These are phyloP conservation scores for Aspergillus piperis DNA, from an alignment of 2,329 filamentous ascomycete genomes.

Conservation along the genomic window DNA sequence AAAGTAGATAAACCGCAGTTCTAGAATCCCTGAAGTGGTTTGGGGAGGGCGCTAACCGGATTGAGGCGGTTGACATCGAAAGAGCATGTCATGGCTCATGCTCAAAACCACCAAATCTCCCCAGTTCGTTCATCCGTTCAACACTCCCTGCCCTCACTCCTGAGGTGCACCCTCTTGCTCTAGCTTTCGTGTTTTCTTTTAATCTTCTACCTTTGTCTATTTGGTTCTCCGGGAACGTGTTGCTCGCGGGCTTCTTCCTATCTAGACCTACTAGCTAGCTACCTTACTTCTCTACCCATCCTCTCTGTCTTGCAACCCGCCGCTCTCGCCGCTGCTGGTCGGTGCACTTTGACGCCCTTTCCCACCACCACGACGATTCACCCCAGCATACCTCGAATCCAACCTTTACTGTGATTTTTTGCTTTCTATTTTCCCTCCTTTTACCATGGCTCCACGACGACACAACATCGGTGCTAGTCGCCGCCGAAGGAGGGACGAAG, in stretches of 20 bases:
- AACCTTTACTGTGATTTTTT: slow-evolving; percentile 3
- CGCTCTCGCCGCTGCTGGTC: slow-evolving; percentile 25
- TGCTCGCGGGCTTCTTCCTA: slow-evolving; percentile 11
- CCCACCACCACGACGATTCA: background rate
- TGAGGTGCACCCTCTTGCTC: slow-evolving; percentile 18
- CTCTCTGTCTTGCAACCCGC: slow-evolving; percentile 22
- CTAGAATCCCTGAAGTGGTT: slow-evolving; percentile 29
- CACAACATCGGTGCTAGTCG: slow-evolving; percentile 49
- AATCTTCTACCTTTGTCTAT: slow-evolving; percentile 19
- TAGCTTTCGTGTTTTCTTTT: slow-evolving; percentile 6
- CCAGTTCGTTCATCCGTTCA: slow-evolving; percentile 15
- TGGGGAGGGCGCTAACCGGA: slow-evolving; percentile 24
- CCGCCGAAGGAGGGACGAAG: slow-evolving; percentile 49
- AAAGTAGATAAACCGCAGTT: slow-evolving; percentile 9
- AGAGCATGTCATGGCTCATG: slow-evolving; percentile 29
- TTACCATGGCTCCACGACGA: slow-evolving; percentile 46
- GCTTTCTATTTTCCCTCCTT: slow-evolving; percentile 5
- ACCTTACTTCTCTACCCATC: slow-evolving; percentile 15
- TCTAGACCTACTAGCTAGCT: slow-evolving; percentile 18
- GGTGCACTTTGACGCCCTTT: slow-evolving; percentile 17
- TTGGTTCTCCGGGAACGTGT: slow-evolving; percentile 10
- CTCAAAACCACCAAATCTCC: slow-evolving; percentile 25
- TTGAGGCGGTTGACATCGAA: slow-evolving; percentile 30
- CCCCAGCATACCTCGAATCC: slow-evolving; percentile 2
- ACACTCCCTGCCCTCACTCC: slow-evolving; percentile 23